These are phyloP conservation scores for Suillus alpinus DNA, from an alignment of 768 basidiomycete genomes.

Conservation along the genomic window DNA sequence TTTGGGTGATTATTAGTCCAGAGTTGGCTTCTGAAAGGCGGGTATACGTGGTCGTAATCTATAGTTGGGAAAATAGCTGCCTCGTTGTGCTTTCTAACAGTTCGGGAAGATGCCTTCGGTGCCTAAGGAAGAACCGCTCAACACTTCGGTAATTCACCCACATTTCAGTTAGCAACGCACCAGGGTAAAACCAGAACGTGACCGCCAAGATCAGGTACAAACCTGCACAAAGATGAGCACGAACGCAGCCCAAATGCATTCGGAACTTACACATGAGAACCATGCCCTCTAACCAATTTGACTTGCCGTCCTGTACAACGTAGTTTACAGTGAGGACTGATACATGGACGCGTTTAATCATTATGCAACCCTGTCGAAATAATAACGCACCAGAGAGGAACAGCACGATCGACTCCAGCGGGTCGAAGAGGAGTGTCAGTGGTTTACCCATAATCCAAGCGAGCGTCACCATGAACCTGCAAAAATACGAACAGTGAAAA, in stretches of 20 bases:
- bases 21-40: neutral
- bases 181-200: constrained; percentile 53
- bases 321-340: constrained; percentile 82
- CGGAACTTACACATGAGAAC: constrained; percentile 60
- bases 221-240: constrained; percentile 26
- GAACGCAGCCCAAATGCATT: neutral
- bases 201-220: constrained; percentile 57
- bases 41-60: neutral
- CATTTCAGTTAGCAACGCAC: constrained; percentile 20
- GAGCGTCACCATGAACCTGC: constrained; percentile 69
- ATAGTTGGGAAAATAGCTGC: neutral
- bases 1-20: neutral
- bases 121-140: constrained; percentile 5
- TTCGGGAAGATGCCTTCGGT: neutral
- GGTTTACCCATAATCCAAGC: constrained; percentile 83
- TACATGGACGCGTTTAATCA: neutral
- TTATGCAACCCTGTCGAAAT: constrained; percentile 32
- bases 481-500: constrained; percentile 9
- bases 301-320: constrained; percentile 81
- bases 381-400: constrained; percentile 20
- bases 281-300: constrained; percentile 90
- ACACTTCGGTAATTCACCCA: neutral
- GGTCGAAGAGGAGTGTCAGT: constrained; percentile 80
- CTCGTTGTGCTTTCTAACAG: neutral
- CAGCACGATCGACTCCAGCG: constrained; percentile 60